Conservation (phyloP, 2,329 filamentous ascomycete species). For the Aureobasidium sp. region DNA sequence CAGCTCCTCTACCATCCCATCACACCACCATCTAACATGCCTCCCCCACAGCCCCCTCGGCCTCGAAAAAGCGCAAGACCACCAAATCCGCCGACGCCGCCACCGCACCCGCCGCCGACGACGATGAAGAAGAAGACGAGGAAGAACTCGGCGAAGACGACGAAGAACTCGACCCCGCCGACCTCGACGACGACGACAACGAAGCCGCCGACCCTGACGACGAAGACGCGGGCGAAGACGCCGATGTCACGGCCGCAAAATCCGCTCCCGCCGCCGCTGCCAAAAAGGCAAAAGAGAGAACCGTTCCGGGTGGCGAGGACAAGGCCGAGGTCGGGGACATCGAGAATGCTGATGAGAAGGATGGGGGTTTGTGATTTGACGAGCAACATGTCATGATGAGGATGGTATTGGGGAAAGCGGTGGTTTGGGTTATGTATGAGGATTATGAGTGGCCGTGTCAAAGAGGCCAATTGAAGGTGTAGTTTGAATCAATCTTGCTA, state of each 20-base stretch:
- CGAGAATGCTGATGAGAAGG: neutral
- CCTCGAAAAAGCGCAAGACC: slow-evolving; percentile 8
- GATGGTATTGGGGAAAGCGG: too few relatives aligned
- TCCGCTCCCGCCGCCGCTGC: slow-evolving; percentile 24
- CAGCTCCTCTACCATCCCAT: neutral
- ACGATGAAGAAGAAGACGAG: slow-evolving; percentile 18
- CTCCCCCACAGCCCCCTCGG: neutral
- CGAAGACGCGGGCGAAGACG: slow-evolving; percentile 18
- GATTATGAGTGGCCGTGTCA: too few relatives aligned
- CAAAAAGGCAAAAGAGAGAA: slow-evolving; percentile 22
- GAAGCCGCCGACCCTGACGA: slow-evolving; percentile 17
- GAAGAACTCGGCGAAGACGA: slow-evolving; percentile 19
- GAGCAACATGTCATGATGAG: too few relatives aligned
- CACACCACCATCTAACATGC: neutral
- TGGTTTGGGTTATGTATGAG: too few relatives aligned
- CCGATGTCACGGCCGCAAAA: slow-evolving; percentile 21
- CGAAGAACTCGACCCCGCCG: slow-evolving; percentile 19
- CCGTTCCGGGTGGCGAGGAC: slow-evolving; percentile 17
- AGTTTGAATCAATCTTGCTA: too few relatives aligned
- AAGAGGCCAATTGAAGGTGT: too few relatives aligned
- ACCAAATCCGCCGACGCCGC: neutral
- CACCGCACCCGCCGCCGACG: slow-evolving; percentile 15
- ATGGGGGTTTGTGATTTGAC: neutral
- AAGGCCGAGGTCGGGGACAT: neutral
- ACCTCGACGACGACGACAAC: slow-evolving; percentile 18